These are phyloP conservation scores for Penicillium sp. DNA, from an alignment of 2,329 filamentous ascomycete species.

Conservation along the genomic window DNA sequence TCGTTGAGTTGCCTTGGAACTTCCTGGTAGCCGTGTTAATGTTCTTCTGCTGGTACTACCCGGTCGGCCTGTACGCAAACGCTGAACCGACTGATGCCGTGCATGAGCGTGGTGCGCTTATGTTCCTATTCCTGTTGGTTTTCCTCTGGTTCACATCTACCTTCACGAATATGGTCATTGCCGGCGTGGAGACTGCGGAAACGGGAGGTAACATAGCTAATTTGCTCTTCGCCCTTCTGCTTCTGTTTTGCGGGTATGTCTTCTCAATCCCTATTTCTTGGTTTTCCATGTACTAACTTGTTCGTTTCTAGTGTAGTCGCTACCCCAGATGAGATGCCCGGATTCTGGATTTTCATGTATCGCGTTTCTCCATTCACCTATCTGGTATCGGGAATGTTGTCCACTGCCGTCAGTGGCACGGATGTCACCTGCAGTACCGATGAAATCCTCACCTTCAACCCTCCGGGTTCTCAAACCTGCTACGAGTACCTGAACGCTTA, in stretches of 20 bases:
- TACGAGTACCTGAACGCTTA: conserved; percentile 5
- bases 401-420: conserved; percentile 1
- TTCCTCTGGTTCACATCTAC: neutral
- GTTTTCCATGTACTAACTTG: no score
- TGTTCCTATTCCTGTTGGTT: neutral
- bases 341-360: conserved; percentile 80
- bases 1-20: conserved; percentile 82
- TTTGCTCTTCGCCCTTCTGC: neutral
- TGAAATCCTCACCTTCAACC: conserved; percentile 4
- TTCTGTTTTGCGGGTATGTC: neutral
- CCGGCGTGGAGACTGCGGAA: neutral
- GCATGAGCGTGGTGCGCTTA: neutral
- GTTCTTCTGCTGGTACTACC: conserved; percentile 79
- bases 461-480: conserved; percentile 7
- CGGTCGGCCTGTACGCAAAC: conserved; percentile 44
- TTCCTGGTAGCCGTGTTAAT: conserved; percentile 66
- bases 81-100: neutral
- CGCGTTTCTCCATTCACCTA: conserved; percentile 76
- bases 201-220: neutral
- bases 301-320: no score
- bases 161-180: neutral
- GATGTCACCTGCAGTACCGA: conserved; percentile 1
- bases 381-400: conserved; percentile 46
- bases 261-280: no score
- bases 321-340: conserved; percentile 54